A percentile compares a stretch with the other conserved stretches of the same genome.
Conservation (phyloP, 2,329 filamentous ascomycete genomes). For the Epichloe gansuensis region DNA sequence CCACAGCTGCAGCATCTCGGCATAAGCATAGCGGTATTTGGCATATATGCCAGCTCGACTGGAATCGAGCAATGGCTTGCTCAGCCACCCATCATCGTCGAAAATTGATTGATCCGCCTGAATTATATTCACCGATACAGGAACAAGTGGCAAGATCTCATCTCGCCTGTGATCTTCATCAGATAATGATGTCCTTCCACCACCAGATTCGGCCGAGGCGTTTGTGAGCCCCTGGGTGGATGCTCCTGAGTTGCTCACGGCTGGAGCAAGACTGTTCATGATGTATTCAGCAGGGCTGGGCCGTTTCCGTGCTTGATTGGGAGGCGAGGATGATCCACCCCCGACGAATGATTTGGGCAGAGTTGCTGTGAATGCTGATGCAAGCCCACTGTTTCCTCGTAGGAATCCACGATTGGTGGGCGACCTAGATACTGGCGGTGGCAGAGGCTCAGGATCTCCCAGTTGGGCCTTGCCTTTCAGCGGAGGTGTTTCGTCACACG, state of each 20-base stretch:
- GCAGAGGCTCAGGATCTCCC: conserved; percentile 32
- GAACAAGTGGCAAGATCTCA: conserved; percentile 33
- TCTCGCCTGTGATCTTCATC: conserved; percentile 40
- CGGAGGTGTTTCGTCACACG: conserved; percentile 49
- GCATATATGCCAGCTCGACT: conserved; percentile 36
- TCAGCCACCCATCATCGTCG: conserved; percentile 55
- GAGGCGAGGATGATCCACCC: conserved; percentile 30
- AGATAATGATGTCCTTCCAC: conserved; percentile 37
- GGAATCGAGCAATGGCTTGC: conserved; percentile 42
- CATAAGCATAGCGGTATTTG: conserved; percentile 52
- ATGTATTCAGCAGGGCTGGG: conserved; percentile 51
- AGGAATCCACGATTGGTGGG: conserved; percentile 41
- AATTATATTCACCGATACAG: conserved; percentile 37
- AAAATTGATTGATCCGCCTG: conserved; percentile 52
- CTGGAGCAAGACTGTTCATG: conserved; percentile 39
- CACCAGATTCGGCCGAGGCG: conserved; percentile 31
- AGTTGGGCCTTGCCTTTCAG: conserved; percentile 33
- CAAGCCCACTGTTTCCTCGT: conserved; percentile 41
- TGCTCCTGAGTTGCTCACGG: conserved; percentile 28
- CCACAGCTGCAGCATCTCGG: conserved; percentile 58
- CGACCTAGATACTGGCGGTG: conserved; percentile 45
- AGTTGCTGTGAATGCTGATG: conserved; percentile 42
- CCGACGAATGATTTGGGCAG: conserved; percentile 34
- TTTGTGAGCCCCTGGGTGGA: conserved; percentile 33
- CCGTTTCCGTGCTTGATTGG: conserved; percentile 34